A percentile compares a stretch with the other conserved stretches of the same genome.
phyloP scores from a whole-genome alignment of 1,139 yeast species.

The Blastobotrys malaysiensis region DNA sequence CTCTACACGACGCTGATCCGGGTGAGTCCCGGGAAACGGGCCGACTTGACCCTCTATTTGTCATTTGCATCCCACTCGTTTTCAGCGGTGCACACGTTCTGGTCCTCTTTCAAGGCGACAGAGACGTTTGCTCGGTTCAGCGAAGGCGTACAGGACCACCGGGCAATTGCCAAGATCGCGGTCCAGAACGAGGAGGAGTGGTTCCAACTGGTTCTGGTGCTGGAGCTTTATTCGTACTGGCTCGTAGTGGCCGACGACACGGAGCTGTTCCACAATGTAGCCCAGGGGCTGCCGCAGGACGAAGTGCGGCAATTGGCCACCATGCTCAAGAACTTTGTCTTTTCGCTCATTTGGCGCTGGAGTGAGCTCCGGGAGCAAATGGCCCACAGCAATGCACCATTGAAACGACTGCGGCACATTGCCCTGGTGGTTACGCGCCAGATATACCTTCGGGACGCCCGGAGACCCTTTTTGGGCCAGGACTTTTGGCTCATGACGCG shows the following conservation, averaged over 20 bases:
- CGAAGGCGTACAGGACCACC: background rate
- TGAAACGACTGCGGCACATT: conserved; percentile 15
- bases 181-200: conserved; percentile 13
- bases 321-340: conserved; percentile 52
- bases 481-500: conserved; percentile 53
- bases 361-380: conserved; percentile 5
- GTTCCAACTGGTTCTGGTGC: conserved; percentile 33
- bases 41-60: conserved; percentile 25
- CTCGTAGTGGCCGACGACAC: conserved; percentile 65
- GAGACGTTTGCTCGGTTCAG: conserved; percentile 8
- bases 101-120: conserved; percentile 21
- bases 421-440: conserved; percentile 57
- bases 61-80: conserved; percentile 21
- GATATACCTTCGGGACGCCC: conserved; percentile 61
- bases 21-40: conserved; percentile 23
- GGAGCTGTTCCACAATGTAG: conserved; percentile 40
- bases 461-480: conserved; percentile 50
- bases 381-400: background rate
- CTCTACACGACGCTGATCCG: conserved; percentile 21
- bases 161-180: background rate
- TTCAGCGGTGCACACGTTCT: conserved; percentile 23
- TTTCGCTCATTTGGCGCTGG: conserved; percentile 48
- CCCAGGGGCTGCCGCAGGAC: conserved; percentile 39
- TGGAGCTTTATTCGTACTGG: conserved; percentile 53
- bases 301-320: conserved; percentile 45